phyloP scores from a whole-genome alignment of 2,329 filamentous ascomycete species.

The Fonsecaea pugnacius region DNA sequence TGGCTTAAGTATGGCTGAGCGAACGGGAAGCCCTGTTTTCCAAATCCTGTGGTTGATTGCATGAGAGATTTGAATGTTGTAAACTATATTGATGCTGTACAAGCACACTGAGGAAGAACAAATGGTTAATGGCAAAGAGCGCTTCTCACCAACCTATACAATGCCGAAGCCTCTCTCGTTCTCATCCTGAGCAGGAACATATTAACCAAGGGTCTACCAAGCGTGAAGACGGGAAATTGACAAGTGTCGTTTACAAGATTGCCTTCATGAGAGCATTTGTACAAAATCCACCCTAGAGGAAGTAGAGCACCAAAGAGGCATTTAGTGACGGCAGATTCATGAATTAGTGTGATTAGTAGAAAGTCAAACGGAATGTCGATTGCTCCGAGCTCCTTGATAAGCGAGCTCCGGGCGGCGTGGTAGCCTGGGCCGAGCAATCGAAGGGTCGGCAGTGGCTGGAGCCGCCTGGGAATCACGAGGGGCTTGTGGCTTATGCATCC shows the following conservation, averaged over 20 bases:
- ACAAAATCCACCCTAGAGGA: not conserved
- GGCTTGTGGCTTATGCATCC: not conserved
- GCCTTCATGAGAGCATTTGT: not conserved
- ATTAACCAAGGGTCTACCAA: no score
- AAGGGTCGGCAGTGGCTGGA: not conserved
- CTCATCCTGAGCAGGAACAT: no score
- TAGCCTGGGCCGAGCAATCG: not conserved
- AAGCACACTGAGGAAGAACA: not conserved
- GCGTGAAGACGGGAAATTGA: no score
- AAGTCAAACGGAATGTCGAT: not conserved
- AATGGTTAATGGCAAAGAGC: not conserved
- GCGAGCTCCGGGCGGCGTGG: not conserved
- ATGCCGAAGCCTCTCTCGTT: no score
- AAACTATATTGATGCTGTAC: not conserved
- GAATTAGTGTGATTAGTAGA: not conserved
- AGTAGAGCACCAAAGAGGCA: not conserved
- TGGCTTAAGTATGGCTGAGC: conserved; percentile 17
- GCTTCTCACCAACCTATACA: not conserved
- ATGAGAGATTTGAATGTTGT: not conserved
- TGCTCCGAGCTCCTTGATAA: not conserved
- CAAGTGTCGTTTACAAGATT: not conserved
- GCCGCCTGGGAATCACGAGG: not conserved
- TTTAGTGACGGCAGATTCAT: not conserved
- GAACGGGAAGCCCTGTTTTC: conserved; percentile 16
- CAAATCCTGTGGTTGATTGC: conserved; percentile 13